Evolutionary conservation across 1,284 basidiomycete species (phyloP), one percentile per base, ranked within the genome.

Genomic region (Takashimella tepidaria): DNA sequence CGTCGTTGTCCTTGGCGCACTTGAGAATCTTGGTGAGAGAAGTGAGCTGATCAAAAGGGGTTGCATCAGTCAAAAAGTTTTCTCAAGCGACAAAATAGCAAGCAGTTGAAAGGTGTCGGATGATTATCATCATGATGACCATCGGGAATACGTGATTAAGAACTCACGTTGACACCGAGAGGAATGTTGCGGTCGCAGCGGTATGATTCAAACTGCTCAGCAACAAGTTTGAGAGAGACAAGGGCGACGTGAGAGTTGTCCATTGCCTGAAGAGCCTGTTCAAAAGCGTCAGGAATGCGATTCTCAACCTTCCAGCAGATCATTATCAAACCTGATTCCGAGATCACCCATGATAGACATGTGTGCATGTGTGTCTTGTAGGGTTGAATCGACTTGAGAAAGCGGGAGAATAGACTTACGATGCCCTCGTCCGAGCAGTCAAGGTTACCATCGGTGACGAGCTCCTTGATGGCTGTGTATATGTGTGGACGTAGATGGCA

Each of bases 221-320:
- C 82, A 25, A 85, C 19, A 47, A 97, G 82, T 59, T 86, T 82
- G 48, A 74, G 69, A 19, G 72, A 71, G 40, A 98, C 95, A 56
- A 98, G 87, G 1, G 95, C 96, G 68, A 98, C 95, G 77, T 98
- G 96, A 5, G 95, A 98, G 82, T 97, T 98, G 81, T 98, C 96
- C 96, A 98, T 99, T 1, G 96, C 95, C 81, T 98, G 96, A 13
- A 97, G 82, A 53, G 84, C 84, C 84, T 86, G 59, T 24, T 21
- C n/a, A n/a, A n/a, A n/a, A n/a, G n/a, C n/a, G n/a, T n/a, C n/a
- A n/a, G n/a, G n/a, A n/a, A n/a, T n/a, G n/a, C n/a, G n/a, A n/a
- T n/a, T n/a, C n/a, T n/a, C n/a, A n/a, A n/a, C n/a, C n/a, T n/a
- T n/a, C n/a, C n/a, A n/a, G n/a, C n/a, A n/a, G n/a, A n/a, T n/a